Conservation (phyloP, 805 yeast genomes). For the Vanderwaltozyma yarrowii region DNA sequence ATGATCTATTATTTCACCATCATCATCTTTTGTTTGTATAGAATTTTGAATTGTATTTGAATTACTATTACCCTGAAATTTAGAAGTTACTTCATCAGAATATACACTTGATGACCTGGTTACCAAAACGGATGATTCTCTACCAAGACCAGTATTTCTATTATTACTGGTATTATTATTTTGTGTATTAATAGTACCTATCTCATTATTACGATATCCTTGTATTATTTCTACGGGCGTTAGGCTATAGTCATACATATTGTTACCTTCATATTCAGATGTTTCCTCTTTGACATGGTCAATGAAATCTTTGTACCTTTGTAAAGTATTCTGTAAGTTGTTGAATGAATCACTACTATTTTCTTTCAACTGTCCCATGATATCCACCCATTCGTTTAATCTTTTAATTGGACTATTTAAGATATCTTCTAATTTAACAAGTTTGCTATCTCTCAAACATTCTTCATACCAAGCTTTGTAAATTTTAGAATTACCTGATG, state of each 20-base stretch:
- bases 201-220: conserved; percentile 9
- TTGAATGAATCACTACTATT: too few relatives aligned
- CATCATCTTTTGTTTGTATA: too few relatives aligned
- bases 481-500: conserved; percentile 7
- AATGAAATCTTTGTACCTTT: conserved; percentile 10
- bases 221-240: conserved; percentile 24
- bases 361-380: conserved; percentile 5
- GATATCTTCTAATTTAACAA: conserved; percentile 23
- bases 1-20: too few relatives aligned
- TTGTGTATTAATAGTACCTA: too few relatives aligned
- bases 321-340: neutral
- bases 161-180: neutral
- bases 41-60: too few relatives aligned
- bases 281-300: conserved; percentile 11
- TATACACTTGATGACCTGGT: neutral
- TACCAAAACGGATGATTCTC: neutral
- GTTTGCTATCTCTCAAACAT: conserved; percentile 24
- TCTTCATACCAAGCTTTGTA: conserved; percentile 28
- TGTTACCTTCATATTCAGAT: conserved; percentile 11
- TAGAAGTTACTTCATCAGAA: too few relatives aligned
- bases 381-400: conserved; percentile 17
- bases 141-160: neutral
- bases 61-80: too few relatives aligned
- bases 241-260: conserved; percentile 15
- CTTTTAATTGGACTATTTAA: conserved; percentile 28